Base-by-base conservation (phyloP, 225 moss, liverwort and hornwort genomes). In the Marchantia polymorpha region DNA sequence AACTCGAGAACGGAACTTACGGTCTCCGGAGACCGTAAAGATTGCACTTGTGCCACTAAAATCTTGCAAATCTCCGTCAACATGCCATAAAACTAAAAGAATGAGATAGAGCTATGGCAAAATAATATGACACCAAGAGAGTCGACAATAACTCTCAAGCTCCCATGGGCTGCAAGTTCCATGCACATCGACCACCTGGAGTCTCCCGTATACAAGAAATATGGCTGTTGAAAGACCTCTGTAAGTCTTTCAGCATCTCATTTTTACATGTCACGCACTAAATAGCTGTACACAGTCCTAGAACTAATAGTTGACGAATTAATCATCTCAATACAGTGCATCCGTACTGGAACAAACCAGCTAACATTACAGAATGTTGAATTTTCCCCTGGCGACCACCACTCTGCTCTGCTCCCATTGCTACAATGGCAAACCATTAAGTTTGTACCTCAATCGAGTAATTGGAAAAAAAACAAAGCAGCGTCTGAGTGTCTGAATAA, bases 201-300 rank as follows among this genome's bases (percentile, higher is more conserved):
- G 39, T 59, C 31, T 31, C 58, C 30, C 59, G 31, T 15, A 50
- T 50, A 48, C 13, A 49, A 25, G 16, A 52, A 73, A 64, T 63
- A 64, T 64, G 63, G 48, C 50, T 64, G 77, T 26, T 64, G 60
- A 61, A 53, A 75, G 74, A 58, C 74, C 51, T 76, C 59, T 61
- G 60, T 76, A 61, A 76, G 26, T 29, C 74, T 64, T 25, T 49
- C 77, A 49, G 25, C 64, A 77, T 25, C 49, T 77, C 48, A 64
- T 64, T 77, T 77, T 64, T 77, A 77, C 64, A 77, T 22, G 51
- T 64, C 63, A 77, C 64, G 46, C 25, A 65, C 49, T 65, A 77
- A 77, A 47, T 64, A 51, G 64, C 49, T 77, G 13, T 77, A 77
- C 77, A 77, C 49, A 77, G 64, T 63, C 64, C 77, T 64, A 65